Conservation (phyloP, 306 rosid genomes). For the Casuarina equisetifolia region DNA sequence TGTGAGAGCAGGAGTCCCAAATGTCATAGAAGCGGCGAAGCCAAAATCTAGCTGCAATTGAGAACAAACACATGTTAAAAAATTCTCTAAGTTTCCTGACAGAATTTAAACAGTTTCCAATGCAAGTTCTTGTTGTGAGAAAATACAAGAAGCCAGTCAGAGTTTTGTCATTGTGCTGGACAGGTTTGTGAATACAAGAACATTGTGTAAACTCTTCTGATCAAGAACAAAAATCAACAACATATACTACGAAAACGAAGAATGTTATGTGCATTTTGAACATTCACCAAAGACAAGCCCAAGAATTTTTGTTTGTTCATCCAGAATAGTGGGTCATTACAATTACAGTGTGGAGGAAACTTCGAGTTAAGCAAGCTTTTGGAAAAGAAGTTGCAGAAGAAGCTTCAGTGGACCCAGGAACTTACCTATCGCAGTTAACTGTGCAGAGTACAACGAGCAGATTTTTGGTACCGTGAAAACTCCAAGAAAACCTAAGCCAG, state of each 20-base stretch:
- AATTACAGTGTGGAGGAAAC: background rate
- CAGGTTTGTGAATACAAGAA: too few relatives aligned
- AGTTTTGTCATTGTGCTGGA: too few relatives aligned
- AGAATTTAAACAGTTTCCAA: background rate
- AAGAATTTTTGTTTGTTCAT: background rate
- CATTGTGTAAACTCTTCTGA: too few relatives aligned
- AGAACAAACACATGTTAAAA: background rate
- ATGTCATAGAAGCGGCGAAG: constrained; percentile 67
- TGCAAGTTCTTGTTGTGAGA: background rate
- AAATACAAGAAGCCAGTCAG: background rate
- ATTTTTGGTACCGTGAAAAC: constrained; percentile 79
- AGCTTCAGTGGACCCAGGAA: constrained; percentile 12
- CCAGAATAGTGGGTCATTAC: background rate
- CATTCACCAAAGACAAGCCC: background rate
- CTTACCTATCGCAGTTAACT: constrained; percentile 75
- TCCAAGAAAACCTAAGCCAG: constrained; percentile 75
- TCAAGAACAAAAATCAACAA: too few relatives aligned
- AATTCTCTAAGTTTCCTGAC: too few relatives aligned
- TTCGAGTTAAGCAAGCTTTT: background rate
- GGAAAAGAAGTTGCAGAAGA: background rate
- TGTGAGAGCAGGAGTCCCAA: constrained; percentile 87
- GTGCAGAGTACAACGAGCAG: constrained; percentile 69
- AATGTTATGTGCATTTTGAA: too few relatives aligned
- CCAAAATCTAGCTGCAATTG: constrained; percentile 66
- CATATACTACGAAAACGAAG: too few relatives aligned